Evolutionary conservation across 1,284 basidiomycete genomes (phyloP).

Genomic region (Boletus subluridellus): DNA sequence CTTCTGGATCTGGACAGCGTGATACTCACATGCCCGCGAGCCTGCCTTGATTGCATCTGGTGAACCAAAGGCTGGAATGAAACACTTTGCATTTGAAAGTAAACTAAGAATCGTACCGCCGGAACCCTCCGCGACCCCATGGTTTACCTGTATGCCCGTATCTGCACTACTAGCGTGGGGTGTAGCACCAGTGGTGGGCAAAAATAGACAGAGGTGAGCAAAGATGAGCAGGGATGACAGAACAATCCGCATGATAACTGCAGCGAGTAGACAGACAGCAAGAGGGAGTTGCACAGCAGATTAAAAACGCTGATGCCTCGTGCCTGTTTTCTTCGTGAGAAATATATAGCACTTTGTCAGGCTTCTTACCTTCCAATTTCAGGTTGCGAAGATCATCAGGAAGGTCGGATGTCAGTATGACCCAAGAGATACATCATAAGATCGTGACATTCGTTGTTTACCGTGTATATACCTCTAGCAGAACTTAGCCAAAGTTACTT

Average conservation of each 20-base stretch:
- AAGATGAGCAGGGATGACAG: no score
- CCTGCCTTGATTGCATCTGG: not conserved
- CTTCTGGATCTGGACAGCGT: not conserved
- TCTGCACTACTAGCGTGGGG: not conserved
- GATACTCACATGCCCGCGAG: conserved; percentile 2
- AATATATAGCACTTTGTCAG: not conserved
- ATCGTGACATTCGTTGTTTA: not conserved
- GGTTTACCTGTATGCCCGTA: not conserved
- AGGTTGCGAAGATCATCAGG: conserved; percentile 30
- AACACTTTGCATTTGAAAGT: not conserved
- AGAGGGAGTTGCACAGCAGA: not conserved
- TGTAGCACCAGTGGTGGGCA: not conserved
- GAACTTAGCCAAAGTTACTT: no score
- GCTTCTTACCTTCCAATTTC: conserved; percentile 21
- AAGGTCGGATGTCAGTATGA: not conserved
- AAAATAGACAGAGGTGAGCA: no score
- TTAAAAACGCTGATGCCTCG: not conserved
- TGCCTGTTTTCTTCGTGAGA: no score
- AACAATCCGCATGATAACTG: no score
- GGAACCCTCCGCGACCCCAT: not conserved
- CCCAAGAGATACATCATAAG: not conserved
- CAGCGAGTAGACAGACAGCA: not conserved
- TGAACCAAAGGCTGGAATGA: not conserved
- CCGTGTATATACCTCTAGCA: no score
- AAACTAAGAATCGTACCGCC: not conserved